Evolutionary conservation across 306 rosid genomes (phyloP).

Genomic region (Prosopis cineraria): DNA sequence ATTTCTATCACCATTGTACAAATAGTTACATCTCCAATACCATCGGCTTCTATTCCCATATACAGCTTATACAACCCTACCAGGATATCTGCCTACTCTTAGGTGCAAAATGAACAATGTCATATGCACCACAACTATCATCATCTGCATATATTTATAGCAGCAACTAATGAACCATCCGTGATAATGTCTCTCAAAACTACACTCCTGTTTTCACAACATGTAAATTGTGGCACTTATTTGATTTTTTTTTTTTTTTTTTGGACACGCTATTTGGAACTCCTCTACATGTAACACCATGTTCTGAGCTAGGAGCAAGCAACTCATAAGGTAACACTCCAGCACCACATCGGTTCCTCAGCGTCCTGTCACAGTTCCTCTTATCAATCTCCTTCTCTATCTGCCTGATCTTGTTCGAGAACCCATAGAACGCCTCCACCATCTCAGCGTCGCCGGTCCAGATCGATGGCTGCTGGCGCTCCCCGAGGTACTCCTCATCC

Average conservation of each 20-base stretch:
- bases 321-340: slow-evolving; percentile 86
- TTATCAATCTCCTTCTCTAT: slow-evolving; percentile 74
- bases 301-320: slow-evolving; percentile 79
- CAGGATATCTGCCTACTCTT: neutral
- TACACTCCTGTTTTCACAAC: neutral
- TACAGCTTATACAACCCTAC: slow-evolving; percentile 20
- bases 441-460: slow-evolving; percentile 73
- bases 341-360: slow-evolving; percentile 76
- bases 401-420: slow-evolving; percentile 57
- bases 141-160: neutral
- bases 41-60: neutral
- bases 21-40: neutral
- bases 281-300: slow-evolving; percentile 88
- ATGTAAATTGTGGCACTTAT: neutral
- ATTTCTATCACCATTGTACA: neutral
- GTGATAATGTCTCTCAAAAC: neutral
- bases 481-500: slow-evolving; percentile 90
- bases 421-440: slow-evolving; percentile 65
- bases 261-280: slow-evolving; percentile 85
- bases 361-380: slow-evolving; percentile 57
- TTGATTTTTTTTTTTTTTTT: neutral
- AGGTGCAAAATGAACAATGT: neutral
- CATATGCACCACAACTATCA: neutral
- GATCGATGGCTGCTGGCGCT: slow-evolving; percentile 65
- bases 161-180: neutral